A percentile compares a stretch with the other conserved stretches of the same genome.
phyloP scores from a whole-genome alignment of 2,329 filamentous ascomycete species.

The Fusarium staphyleae region DNA sequence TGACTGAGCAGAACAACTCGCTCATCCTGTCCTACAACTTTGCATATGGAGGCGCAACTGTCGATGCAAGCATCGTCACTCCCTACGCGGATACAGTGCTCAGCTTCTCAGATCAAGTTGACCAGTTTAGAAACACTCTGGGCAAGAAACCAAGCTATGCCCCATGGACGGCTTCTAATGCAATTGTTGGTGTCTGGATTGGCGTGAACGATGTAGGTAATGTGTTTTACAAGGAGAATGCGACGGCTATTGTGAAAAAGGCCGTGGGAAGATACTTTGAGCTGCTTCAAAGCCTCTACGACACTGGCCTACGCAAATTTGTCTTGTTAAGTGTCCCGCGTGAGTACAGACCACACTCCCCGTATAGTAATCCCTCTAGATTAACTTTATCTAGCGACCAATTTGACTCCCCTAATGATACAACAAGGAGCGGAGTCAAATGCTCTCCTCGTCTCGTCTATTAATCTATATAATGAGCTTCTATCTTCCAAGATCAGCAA shows the following conservation, averaged over 20 bases:
- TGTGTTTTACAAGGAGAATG: slow-evolving; percentile 48
- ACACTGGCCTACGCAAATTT: slow-evolving; percentile 63
- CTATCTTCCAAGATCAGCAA: slow-evolving; percentile 39
- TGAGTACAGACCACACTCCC: too few relatives aligned
- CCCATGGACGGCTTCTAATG: slow-evolving; percentile 52
- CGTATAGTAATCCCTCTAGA: fast-evolving
- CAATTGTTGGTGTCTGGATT: slow-evolving; percentile 59
- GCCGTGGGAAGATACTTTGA: slow-evolving; percentile 54
- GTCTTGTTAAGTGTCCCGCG: slow-evolving; percentile 65
- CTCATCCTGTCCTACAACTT: slow-evolving; percentile 58
- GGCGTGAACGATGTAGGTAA: slow-evolving; percentile 65
- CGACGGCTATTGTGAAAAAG: slow-evolving; percentile 45
- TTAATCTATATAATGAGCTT: slow-evolving; percentile 49
- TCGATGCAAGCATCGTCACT: slow-evolving; percentile 58
- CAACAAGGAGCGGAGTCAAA: slow-evolving; percentile 34
- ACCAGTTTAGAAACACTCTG: slow-evolving; percentile 44
- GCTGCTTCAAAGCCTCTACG: slow-evolving; percentile 56
- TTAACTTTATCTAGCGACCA: slow-evolving; percentile 43
- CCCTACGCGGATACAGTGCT: slow-evolving; percentile 59
- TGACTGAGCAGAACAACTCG: slow-evolving; percentile 55
- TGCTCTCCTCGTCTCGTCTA: slow-evolving; percentile 44
- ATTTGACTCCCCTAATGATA: slow-evolving; percentile 49
- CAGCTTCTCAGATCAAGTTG: slow-evolving; percentile 36
- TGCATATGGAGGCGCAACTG: slow-evolving; percentile 61
- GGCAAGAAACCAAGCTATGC: slow-evolving; percentile 43